Conservation (phyloP, 495 filamentous ascomycete genomes). For the Talaromyces wortmannii region DNA sequence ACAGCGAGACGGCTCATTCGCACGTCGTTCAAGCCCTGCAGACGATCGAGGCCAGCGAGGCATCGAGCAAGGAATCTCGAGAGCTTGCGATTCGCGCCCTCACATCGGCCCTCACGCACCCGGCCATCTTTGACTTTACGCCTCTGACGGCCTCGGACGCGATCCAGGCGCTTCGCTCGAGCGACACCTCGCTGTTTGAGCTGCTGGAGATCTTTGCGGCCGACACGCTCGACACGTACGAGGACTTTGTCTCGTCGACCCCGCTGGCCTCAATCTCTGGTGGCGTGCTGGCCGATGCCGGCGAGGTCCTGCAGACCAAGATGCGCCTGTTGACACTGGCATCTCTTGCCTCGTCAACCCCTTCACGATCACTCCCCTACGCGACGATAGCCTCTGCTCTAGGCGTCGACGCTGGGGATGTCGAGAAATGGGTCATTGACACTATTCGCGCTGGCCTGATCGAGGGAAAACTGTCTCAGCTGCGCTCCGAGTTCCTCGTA, state of each 20-base stretch:
- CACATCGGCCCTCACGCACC: slow-evolving; percentile 69
- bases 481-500: slow-evolving; percentile 85
- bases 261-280: slow-evolving; percentile 35
- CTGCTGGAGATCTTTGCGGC: slow-evolving; percentile 92
- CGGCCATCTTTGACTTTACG: slow-evolving; percentile 85
- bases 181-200: slow-evolving; percentile 76
- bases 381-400: slow-evolving; percentile 71
- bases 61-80: slow-evolving; percentile 63
- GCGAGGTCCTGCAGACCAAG: slow-evolving; percentile 80
- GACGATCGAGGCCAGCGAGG: slow-evolving; percentile 71
- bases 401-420: slow-evolving; percentile 71
- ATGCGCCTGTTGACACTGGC: slow-evolving; percentile 93
- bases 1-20: slow-evolving; percentile 70
- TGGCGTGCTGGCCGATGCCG: slow-evolving; percentile 48
- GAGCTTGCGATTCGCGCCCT: slow-evolving; percentile 78
- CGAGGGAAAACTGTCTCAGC: slow-evolving; percentile 89
- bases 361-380: slow-evolving; percentile 80
- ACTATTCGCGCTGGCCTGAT: slow-evolving; percentile 90
- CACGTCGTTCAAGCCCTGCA: slow-evolving; percentile 79
- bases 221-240: slow-evolving; percentile 88
- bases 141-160: slow-evolving; percentile 81
- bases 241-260: slow-evolving; percentile 64
- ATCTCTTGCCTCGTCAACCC: slow-evolving; percentile 74
- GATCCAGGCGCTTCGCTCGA: slow-evolving; percentile 77
- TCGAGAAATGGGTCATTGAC: slow-evolving; percentile 98